Evolutionary conservation across 352 stramenopile species (phyloP).

Genomic region (Blastocystis sp.): DNA sequence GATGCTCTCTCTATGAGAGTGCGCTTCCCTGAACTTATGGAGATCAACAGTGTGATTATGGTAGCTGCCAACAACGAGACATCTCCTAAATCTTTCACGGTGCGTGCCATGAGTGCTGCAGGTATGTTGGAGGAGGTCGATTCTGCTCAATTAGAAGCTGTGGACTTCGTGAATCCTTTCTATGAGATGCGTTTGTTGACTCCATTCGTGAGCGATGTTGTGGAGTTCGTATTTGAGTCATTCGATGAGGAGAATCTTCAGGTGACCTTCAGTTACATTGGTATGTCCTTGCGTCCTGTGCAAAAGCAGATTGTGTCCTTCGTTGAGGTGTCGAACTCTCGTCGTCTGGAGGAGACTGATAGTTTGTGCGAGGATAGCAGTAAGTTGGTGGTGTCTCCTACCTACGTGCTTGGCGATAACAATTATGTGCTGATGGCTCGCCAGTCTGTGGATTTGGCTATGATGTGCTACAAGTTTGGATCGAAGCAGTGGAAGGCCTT

Average conservation of each 20-base stretch:
- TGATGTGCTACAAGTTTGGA: constrained; percentile 63
- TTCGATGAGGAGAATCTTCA: background rate
- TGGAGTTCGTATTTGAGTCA: constrained; percentile 29
- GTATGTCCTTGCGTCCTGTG: constrained; percentile 11
- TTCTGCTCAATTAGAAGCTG: background rate
- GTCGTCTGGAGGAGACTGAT: constrained; percentile 18
- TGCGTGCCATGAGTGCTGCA: background rate
- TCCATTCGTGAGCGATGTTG: background rate
- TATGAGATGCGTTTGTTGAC: background rate
- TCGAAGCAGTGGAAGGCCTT: constrained; percentile 40
- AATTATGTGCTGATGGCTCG: background rate
- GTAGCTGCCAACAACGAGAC: background rate
- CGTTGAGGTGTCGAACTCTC: background rate
- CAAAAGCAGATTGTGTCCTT: constrained; percentile 27
- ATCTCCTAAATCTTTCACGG: background rate
- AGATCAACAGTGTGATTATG: background rate
- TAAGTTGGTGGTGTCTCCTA: background rate
- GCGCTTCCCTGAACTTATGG: background rate
- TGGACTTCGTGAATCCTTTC: background rate
- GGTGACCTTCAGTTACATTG: constrained; percentile 13
- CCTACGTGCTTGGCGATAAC: constrained; percentile 32
- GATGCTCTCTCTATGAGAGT: background rate
- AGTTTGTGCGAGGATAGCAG: background rate
- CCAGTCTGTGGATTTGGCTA: background rate
- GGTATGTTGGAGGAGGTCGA: background rate